These are phyloP conservation scores for Skeletonema costatum DNA, from an alignment of 108 stramenopile genomes.

Conservation along the genomic window DNA sequence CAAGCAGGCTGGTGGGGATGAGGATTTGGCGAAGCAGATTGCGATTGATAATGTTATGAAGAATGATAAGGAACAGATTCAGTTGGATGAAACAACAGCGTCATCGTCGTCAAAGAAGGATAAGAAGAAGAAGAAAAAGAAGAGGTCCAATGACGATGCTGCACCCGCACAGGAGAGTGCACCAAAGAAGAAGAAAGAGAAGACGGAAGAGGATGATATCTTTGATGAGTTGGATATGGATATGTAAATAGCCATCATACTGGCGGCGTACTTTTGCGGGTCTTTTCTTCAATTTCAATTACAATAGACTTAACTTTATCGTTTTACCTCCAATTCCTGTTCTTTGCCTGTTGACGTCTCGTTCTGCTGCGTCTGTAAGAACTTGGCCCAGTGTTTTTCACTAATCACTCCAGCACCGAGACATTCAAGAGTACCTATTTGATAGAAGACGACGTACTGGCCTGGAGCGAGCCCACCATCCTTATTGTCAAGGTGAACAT, in stretches of 20 bases:
- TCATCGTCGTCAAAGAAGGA: slow-evolving; percentile 1
- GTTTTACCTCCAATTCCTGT: neutral
- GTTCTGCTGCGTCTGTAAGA: slow-evolving; percentile 36
- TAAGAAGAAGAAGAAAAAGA: slow-evolving; percentile 31
- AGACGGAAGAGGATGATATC: slow-evolving; percentile 12
- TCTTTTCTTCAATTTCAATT: neutral
- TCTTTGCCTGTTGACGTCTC: neutral
- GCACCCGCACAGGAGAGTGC: neutral
- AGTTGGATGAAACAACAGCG: slow-evolving; percentile 1
- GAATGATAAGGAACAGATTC: slow-evolving; percentile 43
- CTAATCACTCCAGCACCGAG: slow-evolving; percentile 90
- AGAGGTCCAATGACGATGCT: slow-evolving; percentile 1
- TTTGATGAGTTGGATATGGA: slow-evolving; percentile 21
- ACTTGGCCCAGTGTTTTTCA: slow-evolving; percentile 79
- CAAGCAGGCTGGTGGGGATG: slow-evolving; percentile 76
- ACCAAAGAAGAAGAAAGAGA: neutral
- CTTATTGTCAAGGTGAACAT: slow-evolving; percentile 66
- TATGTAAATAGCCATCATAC: neutral
- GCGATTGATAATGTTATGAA: slow-evolving; percentile 52
- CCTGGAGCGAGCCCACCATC: slow-evolving; percentile 95
- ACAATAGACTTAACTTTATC: neutral
- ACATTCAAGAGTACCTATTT: slow-evolving; percentile 76
- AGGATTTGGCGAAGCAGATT: slow-evolving; percentile 75
- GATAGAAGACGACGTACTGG: slow-evolving; percentile 94
- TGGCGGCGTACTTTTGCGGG: neutral